phyloP scores from a whole-genome alignment of 2,329 filamentous ascomycete genomes.

The Sclerotinia trifoliorum region DNA sequence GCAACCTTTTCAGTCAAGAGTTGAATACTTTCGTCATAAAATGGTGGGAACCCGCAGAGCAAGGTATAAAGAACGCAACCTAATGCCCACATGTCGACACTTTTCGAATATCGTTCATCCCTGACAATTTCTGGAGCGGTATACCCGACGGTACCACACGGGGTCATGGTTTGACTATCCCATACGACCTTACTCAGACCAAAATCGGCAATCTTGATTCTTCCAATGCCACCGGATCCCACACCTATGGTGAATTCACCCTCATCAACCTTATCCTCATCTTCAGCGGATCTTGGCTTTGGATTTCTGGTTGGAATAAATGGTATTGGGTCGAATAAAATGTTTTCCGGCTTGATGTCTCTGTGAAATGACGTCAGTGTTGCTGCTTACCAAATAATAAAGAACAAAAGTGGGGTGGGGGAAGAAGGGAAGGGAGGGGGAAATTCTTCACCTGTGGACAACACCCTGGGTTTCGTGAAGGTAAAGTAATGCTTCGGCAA shows the following conservation, averaged over 20 bases:
- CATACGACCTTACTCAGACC: slow-evolving; percentile 97
- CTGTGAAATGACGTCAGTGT: slow-evolving; percentile 56
- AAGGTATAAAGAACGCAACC: slow-evolving; percentile 96
- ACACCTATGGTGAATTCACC: slow-evolving; percentile 83
- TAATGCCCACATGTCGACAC: slow-evolving; percentile 98
- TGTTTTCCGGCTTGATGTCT: slow-evolving; percentile 98
- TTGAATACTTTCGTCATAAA: slow-evolving; percentile 98
- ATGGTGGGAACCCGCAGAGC: slow-evolving; percentile 95
- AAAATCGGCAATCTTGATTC: slow-evolving; percentile 97
- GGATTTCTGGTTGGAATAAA: slow-evolving; percentile 77
- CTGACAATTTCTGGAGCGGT: slow-evolving; percentile 98
- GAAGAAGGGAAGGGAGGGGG: no score
- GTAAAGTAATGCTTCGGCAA: slow-evolving; percentile 91
- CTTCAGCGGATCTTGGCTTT: slow-evolving; percentile 78
- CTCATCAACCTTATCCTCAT: slow-evolving; percentile 96
- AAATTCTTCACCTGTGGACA: slow-evolving; percentile 78
- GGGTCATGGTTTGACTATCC: slow-evolving; percentile 98
- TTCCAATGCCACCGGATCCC: slow-evolving; percentile 86
- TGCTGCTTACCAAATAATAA: slow-evolving; percentile 15
- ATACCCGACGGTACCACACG: slow-evolving; percentile 97
- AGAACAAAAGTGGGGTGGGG: not conserved
- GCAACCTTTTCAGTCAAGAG: slow-evolving; percentile 97
- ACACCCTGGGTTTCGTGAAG: slow-evolving; percentile 93
- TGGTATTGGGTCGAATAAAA: slow-evolving; percentile 85
- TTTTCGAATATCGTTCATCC: slow-evolving; percentile 97